phyloP scores from a whole-genome alignment of 1,284 basidiomycete genomes.

The Microbotryomycetes sp. region DNA sequence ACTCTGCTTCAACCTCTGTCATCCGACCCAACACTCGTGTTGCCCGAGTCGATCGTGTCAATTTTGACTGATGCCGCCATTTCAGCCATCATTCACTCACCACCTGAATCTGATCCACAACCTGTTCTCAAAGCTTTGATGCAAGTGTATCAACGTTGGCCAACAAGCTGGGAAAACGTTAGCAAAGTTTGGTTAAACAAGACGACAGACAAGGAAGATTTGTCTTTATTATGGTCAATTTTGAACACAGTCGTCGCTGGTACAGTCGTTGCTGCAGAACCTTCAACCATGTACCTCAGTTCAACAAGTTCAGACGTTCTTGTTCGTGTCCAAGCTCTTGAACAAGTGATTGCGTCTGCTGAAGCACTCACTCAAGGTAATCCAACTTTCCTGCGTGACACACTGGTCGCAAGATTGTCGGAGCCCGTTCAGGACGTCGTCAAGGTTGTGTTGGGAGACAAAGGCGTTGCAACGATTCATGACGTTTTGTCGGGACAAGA shows the following conservation, averaged over 20 bases:
- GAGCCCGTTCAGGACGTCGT: conserved; percentile 60
- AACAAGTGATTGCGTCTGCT: conserved; percentile 36
- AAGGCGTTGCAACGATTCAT: conserved; percentile 44
- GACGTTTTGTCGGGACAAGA: conserved; percentile 48
- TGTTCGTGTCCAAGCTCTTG: conserved; percentile 42
- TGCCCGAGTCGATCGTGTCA: conserved; percentile 9
- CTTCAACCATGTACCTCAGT: conserved; percentile 38
- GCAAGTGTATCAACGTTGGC: conserved; percentile 32
- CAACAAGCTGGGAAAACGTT: conserved; percentile 18
- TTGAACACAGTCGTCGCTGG: conserved; percentile 29
- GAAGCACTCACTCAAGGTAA: conserved; percentile 18
- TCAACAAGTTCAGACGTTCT: conserved; percentile 44
- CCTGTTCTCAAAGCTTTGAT: conserved; percentile 8
- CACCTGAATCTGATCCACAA: neutral
- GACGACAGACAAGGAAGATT: neutral
- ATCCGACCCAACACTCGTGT: conserved; percentile 2
- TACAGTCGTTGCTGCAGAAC: neutral
- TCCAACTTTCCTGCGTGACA: conserved; percentile 37
- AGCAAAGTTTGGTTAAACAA: neutral
- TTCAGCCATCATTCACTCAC: neutral
- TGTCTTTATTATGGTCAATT: conserved; percentile 16
- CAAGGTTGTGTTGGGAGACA: conserved; percentile 57
- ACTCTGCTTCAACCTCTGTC: neutral
- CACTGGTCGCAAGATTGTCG: conserved; percentile 54
- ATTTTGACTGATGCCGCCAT: neutral